Percentiles rank a stretch among this genome's conserved stretches.
These are phyloP conservation scores for Chrysoporthe puriensis DNA, from an alignment of 2,329 filamentous ascomycete species.

Conservation along the genomic window DNA sequence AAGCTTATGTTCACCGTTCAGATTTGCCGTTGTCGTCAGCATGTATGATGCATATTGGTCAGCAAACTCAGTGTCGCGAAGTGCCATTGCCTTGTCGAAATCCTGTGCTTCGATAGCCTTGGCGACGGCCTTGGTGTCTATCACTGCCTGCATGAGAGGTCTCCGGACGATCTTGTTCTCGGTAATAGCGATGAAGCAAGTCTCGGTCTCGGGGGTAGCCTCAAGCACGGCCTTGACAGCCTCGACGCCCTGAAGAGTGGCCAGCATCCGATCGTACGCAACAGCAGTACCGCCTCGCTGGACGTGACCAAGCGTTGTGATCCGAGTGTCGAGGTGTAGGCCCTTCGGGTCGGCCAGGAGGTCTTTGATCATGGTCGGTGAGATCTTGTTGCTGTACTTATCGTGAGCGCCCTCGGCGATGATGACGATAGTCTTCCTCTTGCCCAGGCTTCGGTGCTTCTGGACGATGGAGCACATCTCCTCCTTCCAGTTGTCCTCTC, in stretches of 20 bases:
- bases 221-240: slow-evolving; percentile 91
- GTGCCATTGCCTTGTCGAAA: slow-evolving; percentile 83
- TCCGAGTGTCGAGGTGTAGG: slow-evolving; percentile 84
- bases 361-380: slow-evolving; percentile 79
- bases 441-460: slow-evolving; percentile 84
- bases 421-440: slow-evolving; percentile 97
- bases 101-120: slow-evolving; percentile 82
- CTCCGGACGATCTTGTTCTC: slow-evolving; percentile 97
- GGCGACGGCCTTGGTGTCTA: slow-evolving; percentile 82
- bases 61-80: slow-evolving; percentile 90
- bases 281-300: slow-evolving; percentile 92
- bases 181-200: slow-evolving; percentile 92
- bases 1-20: slow-evolving; percentile 67
- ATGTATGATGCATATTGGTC: slow-evolving; percentile 91
- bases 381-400: slow-evolving; percentile 80
- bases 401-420: slow-evolving; percentile 95
- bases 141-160: slow-evolving; percentile 85
- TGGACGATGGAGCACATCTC: slow-evolving; percentile 82
- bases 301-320: slow-evolving; percentile 96
- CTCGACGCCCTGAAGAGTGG: slow-evolving; percentile 91
- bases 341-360: slow-evolving; percentile 79
- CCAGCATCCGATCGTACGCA: slow-evolving; percentile 91
- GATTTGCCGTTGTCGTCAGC: slow-evolving; percentile 83
- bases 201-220: slow-evolving; percentile 84
- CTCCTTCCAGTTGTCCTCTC: slow-evolving; percentile 82